A percentile compares a stretch with the other conserved stretches of the same genome.
Evolutionary conservation across 805 yeast genomes (phyloP).

Genomic region (Torulaspora microellipsoides): DNA sequence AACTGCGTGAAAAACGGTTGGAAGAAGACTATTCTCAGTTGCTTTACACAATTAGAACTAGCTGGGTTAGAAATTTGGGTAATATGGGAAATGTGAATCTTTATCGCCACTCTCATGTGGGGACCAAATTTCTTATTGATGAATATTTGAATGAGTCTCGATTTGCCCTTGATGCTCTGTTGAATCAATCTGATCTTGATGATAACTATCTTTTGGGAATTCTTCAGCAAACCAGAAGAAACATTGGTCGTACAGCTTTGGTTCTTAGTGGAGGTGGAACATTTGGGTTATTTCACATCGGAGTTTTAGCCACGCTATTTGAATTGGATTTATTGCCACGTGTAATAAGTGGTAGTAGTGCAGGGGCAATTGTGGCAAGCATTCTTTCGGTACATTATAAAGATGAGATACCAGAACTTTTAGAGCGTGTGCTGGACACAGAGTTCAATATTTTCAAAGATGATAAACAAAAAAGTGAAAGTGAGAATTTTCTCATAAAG

Average conservation of each 20-base stretch:
- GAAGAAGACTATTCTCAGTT: constrained; percentile 55
- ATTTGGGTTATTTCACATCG: constrained; percentile 88
- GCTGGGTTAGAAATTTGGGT: constrained; percentile 81
- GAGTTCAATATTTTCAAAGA: constrained; percentile 56
- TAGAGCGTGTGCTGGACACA: constrained; percentile 43
- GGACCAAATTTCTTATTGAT: constrained; percentile 80
- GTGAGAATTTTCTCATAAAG: constrained; percentile 48
- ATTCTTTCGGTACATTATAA: constrained; percentile 76
- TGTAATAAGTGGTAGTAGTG: constrained; percentile 89
- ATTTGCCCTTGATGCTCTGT: constrained; percentile 30
- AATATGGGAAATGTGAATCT: constrained; percentile 78
- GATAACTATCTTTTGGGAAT: constrained; percentile 69
- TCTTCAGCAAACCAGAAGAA: constrained; percentile 81
- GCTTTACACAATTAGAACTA: constrained; percentile 73
- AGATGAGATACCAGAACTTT: constrained; percentile 57
- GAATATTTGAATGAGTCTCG: constrained; percentile 79
- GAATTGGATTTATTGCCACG: constrained; percentile 76
- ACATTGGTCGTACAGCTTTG: constrained; percentile 90
- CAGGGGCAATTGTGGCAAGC: constrained; percentile 93
- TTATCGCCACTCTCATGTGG: constrained; percentile 73
- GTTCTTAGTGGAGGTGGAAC: constrained; percentile 97
- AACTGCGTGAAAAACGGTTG: constrained; percentile 56
- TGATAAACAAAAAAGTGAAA: constrained; percentile 44
- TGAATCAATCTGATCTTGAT: constrained; percentile 43
- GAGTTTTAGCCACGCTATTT: constrained; percentile 75